These are phyloP conservation scores for Coemansia sp. DNA, from an alignment of 192 early-diverging fungal species.

Conservation along the genomic window DNA sequence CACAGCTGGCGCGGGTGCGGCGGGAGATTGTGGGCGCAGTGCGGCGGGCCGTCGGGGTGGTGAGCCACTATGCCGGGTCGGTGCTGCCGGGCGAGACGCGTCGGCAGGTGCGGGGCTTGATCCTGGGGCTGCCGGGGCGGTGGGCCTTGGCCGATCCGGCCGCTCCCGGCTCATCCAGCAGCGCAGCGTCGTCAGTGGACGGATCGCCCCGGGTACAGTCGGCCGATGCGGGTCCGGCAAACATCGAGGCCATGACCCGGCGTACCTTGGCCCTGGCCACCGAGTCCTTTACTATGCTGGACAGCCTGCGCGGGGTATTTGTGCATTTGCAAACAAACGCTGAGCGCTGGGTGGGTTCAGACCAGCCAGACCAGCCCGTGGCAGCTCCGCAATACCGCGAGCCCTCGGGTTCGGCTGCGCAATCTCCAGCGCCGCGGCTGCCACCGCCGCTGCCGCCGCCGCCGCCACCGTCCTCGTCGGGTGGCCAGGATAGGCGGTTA, in stretches of 20 bases:
- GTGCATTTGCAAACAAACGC: slow-evolving; percentile 23
- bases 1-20: slow-evolving; percentile 53
- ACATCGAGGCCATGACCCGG: slow-evolving; percentile 33
- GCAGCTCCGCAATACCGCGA: neutral
- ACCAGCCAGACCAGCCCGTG: neutral
- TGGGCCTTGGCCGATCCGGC: slow-evolving; percentile 46
- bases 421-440: neutral
- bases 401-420: neutral
- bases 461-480: neutral
- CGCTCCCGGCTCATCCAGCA: slow-evolving; percentile 12
- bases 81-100: slow-evolving; percentile 79
- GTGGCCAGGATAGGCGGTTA: neutral
- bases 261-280: slow-evolving; percentile 38
- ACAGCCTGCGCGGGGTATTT: slow-evolving; percentile 29
- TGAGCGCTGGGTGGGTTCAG: slow-evolving; percentile 34
- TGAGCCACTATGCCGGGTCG: slow-evolving; percentile 78
- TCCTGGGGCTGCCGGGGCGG: slow-evolving; percentile 71
- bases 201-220: neutral
- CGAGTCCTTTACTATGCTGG: slow-evolving; percentile 45
- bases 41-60: slow-evolving; percentile 78
- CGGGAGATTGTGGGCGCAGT: slow-evolving; percentile 82
- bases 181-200: too few species aligned
- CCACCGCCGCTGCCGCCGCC: slow-evolving; percentile 1
- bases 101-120: slow-evolving; percentile 72
- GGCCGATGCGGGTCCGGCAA: slow-evolving; percentile 4